Conservation (phyloP, 2,329 filamentous ascomycete genomes). For the Cladosporium austrohemisphaericum region DNA sequence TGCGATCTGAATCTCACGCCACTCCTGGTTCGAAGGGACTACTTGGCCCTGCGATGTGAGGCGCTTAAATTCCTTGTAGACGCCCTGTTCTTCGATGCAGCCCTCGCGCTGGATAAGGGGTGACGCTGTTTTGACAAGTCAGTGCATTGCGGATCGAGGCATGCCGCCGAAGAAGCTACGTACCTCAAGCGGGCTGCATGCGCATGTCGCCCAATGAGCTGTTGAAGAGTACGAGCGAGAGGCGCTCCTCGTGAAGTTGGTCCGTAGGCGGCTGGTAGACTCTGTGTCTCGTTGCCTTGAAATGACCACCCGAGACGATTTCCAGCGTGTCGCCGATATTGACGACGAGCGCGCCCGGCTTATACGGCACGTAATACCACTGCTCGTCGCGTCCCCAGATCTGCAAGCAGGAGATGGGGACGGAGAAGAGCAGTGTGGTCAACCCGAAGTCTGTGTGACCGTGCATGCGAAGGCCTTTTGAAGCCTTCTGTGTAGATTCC, state of each 20-base stretch:
- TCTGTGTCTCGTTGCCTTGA: constrained; percentile 48
- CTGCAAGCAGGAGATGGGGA: constrained; percentile 37
- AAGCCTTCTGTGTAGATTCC: constrained; percentile 17
- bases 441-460: constrained; percentile 41
- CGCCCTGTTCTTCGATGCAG: constrained; percentile 43
- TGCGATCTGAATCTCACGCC: constrained; percentile 50
- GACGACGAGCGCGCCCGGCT: constrained; percentile 37
- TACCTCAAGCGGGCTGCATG: constrained; percentile 39
- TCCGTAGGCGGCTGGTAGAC: constrained; percentile 47
- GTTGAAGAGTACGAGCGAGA: constrained; percentile 38
- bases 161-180: not conserved
- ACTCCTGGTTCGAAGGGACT: constrained; percentile 42
- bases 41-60: constrained; percentile 39
- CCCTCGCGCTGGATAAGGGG: constrained; percentile 42
- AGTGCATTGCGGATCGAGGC: not conserved
- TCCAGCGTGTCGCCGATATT: constrained; percentile 39
- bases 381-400: constrained; percentile 33
- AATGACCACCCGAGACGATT: constrained; percentile 38
- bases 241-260: constrained; percentile 39
- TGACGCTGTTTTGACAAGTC: constrained; percentile 24
- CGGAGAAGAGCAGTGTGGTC: constrained; percentile 41
- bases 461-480: constrained; percentile 31
- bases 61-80: constrained; percentile 46
- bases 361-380: constrained; percentile 38
- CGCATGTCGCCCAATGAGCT: constrained; percentile 44